These are phyloP conservation scores for Boletus sp. DNA, from an alignment of 768 basidiomycete genomes.

Conservation along the genomic window DNA sequence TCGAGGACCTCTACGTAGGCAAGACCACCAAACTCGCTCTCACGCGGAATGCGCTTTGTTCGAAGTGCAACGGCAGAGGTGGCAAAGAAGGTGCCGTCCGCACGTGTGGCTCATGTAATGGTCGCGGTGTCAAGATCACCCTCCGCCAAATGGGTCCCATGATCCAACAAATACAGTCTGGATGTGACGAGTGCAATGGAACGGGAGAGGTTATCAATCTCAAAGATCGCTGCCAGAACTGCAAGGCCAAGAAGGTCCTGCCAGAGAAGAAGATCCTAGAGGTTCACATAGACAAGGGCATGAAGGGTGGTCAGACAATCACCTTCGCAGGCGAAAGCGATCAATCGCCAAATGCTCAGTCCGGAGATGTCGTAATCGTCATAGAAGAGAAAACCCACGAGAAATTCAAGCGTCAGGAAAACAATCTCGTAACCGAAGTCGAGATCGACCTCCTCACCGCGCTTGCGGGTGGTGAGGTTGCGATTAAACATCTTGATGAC, in stretches of 20 bases:
- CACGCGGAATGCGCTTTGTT: conserved; percentile 91
- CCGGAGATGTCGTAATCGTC: conserved; percentile 94
- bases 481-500: conserved; percentile 92
- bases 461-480: conserved; percentile 86
- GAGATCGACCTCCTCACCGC: conserved; percentile 94
- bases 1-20: conserved; percentile 98
- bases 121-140: conserved; percentile 88
- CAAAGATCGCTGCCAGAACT: conserved; percentile 88
- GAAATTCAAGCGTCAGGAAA: conserved; percentile 83
- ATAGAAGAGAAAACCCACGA: conserved; percentile 93
- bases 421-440: conserved; percentile 82
- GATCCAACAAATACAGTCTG: conserved; percentile 98
- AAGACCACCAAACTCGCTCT: conserved; percentile 98
- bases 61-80: conserved; percentile 92
- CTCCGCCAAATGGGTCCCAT: conserved; percentile 98
- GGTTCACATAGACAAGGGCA: conserved; percentile 97
- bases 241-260: conserved; percentile 93
- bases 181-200: conserved; percentile 90
- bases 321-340: conserved; percentile 89
- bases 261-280: conserved; percentile 97
- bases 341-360: conserved; percentile 82
- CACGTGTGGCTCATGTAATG: conserved; percentile 72
- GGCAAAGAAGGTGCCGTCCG: conserved; percentile 96
- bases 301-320: conserved; percentile 92
- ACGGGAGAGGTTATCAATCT: conserved; percentile 93